Evolutionary conservation across 257 asterid species (phyloP).

Genomic region (Plantago major): DNA sequence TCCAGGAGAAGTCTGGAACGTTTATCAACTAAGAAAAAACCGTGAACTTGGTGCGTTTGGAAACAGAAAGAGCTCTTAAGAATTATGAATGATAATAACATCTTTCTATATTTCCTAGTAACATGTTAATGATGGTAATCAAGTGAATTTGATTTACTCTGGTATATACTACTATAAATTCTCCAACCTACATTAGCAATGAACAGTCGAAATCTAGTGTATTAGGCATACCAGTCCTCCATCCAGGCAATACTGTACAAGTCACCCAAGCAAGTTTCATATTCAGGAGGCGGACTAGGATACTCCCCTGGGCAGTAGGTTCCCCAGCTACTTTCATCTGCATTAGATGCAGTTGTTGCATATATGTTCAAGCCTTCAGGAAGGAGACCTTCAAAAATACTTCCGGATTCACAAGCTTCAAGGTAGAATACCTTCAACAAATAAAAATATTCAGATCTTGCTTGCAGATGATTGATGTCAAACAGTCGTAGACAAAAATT

Average conservation of each 20-base stretch:
- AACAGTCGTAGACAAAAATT: not conserved
- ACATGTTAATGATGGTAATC: not conserved
- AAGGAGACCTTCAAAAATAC: constrained; percentile 93
- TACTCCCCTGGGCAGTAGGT: constrained; percentile 94
- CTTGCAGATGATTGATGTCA: constrained; percentile 4
- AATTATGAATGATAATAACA: not conserved
- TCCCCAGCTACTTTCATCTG: constrained; percentile 95
- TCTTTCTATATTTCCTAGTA: not conserved
- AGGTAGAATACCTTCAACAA: constrained; percentile 72
- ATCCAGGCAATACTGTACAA: constrained; percentile 94
- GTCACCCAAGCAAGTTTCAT: constrained; percentile 93
- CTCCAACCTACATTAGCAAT: not conserved
- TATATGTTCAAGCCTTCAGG: constrained; percentile 80
- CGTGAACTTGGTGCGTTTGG: too few relatives aligned
- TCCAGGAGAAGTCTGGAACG: too few relatives aligned
- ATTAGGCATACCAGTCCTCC: constrained; percentile 75
- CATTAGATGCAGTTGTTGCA: constrained; percentile 95
- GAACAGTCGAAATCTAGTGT: constrained; percentile 10
- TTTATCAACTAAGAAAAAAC: too few relatives aligned
- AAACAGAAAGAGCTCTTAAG: too few relatives aligned
- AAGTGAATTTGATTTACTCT: not conserved
- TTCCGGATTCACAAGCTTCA: constrained; percentile 97
- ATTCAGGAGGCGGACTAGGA: constrained; percentile 85
- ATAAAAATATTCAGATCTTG: constrained; percentile 11
- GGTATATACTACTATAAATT: not conserved